Percentiles rank a stretch among this genome's conserved stretches.
Conservation (phyloP, 179 eudicot genomes). For the Carnegiea gigantea region DNA sequence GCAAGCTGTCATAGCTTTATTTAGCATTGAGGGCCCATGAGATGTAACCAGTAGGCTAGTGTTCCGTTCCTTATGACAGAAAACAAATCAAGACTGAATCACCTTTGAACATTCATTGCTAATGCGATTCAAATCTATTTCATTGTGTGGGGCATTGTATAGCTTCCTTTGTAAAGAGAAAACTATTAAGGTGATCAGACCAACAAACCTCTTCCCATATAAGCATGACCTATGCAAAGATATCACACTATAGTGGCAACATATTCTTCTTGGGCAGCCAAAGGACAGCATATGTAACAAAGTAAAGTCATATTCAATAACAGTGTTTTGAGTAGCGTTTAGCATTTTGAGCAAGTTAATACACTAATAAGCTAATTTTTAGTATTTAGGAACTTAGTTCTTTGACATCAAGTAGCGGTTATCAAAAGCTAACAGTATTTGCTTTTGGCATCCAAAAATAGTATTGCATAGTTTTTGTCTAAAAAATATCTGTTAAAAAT, state of each 20-base stretch:
- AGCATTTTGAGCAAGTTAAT: too few relatives aligned
- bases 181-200: constrained; percentile 60
- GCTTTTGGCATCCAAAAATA: too few relatives aligned
- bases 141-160: constrained; percentile 52
- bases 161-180: constrained; percentile 58
- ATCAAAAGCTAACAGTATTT: too few relatives aligned
- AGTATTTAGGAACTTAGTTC: too few relatives aligned
- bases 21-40: not conserved
- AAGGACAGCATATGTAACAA: not conserved
- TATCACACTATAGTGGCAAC: constrained; percentile 75
- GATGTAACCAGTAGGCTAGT: not conserved
- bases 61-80: not conserved
- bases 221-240: constrained; percentile 73
- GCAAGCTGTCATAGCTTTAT: not conserved
- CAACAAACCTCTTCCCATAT: constrained; percentile 72
- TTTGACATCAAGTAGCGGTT: too few relatives aligned
- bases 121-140: constrained; percentile 59
- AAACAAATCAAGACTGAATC: constrained; percentile 1
- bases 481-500: too few relatives aligned
- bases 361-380: too few relatives aligned
- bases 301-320: not conserved
- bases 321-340: too few relatives aligned
- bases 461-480: too few relatives aligned
- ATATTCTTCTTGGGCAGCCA: constrained; percentile 59
- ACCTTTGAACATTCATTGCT: constrained; percentile 75